These are phyloP conservation scores for Danielozyma ontarioensis DNA, from an alignment of 805 yeast genomes.

Conservation along the genomic window DNA sequence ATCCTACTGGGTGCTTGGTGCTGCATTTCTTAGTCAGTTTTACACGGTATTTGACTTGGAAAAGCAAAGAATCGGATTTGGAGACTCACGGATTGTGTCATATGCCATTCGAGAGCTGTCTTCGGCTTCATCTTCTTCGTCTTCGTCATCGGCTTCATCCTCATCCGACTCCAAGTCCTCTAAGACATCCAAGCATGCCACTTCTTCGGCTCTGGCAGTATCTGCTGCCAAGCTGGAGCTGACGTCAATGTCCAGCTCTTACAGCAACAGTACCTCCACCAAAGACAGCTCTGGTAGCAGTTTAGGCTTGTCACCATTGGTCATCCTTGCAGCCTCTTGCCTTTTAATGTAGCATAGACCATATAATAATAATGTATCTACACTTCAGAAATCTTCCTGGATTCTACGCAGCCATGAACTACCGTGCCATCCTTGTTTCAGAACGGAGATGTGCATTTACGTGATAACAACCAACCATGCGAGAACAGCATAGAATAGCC, in stretches of 20 bases:
- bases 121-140: not conserved
- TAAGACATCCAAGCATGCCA: not conserved
- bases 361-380: not conserved
- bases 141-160: conserved; percentile 1
- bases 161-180: conserved; percentile 1
- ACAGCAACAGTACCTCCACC: not conserved
- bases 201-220: not conserved
- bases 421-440: no score
- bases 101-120: not conserved
- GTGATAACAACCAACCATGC: conserved; percentile 67
- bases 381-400: no score
- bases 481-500: conserved; percentile 53
- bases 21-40: conserved; percentile 50
- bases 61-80: conserved; percentile 48
- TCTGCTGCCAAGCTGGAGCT: not conserved
- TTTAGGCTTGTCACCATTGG: not conserved
- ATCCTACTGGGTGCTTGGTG: conserved; percentile 61
- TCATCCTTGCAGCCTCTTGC: conserved; percentile 1
- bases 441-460: no score
- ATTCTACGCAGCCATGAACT: no score
- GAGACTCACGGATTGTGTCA: conserved; percentile 4
- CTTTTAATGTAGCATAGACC: conserved; percentile 6
- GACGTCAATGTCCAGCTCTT: not conserved
- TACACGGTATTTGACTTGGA: conserved; percentile 57
- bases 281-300: not conserved